A percentile compares a stretch with the other conserved stretches of the same genome.
These are phyloP conservation scores for Mesotaenium endlicherianum DNA, from an alignment of 139 green algal species.

Conservation along the genomic window DNA sequence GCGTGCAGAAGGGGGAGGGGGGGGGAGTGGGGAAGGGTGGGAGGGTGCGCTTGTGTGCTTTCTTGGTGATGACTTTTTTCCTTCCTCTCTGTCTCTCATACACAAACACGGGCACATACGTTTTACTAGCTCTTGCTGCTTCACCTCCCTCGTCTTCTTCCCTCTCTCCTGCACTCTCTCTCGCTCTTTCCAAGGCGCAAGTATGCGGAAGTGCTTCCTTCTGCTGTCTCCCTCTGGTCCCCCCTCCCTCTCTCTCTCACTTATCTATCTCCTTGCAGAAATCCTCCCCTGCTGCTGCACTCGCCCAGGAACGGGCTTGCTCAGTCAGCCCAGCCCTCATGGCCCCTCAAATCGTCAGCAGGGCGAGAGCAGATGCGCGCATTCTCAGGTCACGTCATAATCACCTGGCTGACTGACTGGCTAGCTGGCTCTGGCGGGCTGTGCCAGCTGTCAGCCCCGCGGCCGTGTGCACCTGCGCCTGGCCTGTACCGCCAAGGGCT, in stretches of 20 bases:
- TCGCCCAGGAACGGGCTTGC: slow-evolving; percentile 1
- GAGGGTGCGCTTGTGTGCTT: no score
- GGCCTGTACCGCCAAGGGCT: no score
- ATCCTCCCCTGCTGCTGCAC: neutral
- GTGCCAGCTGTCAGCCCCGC: no score
- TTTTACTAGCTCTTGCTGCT: slow-evolving; percentile 13
- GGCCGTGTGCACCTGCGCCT: no score
- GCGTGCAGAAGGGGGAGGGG: no score
- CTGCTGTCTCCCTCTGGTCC: neutral
- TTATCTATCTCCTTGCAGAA: slow-evolving; percentile 22
- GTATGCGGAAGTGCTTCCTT: neutral
- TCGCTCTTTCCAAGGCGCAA: neutral
- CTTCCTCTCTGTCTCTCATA: neutral
- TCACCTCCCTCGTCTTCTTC: neutral
- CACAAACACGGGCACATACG: neutral
- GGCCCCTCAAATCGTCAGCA: neutral
- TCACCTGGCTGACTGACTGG: no score
- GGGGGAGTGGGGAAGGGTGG: no score
- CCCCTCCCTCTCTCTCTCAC: slow-evolving; percentile 15
- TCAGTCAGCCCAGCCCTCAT: neutral
- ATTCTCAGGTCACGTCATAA: no score
- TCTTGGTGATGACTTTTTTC: no score
- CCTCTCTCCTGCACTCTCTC: neutral
- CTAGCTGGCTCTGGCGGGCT: no score
- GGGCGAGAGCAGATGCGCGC: no score